Conservation (phyloP, 495 filamentous ascomycete species). For the Lineolata rhizophorae region DNA sequence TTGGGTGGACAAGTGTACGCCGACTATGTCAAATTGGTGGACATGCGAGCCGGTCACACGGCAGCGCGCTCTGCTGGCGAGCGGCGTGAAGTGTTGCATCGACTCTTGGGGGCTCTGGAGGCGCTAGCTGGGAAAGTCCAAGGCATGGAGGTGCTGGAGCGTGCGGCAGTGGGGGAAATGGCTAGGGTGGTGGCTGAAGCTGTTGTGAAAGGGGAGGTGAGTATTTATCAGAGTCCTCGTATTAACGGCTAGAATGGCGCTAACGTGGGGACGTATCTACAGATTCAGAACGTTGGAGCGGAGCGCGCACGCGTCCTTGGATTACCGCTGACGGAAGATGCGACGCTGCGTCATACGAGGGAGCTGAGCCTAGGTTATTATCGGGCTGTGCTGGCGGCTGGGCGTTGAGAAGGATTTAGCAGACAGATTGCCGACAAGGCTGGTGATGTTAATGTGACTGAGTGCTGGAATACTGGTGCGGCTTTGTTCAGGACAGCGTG, state of each 20-base stretch:
- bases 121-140: conserved; percentile 34
- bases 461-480: no score
- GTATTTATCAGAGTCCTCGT: conserved; percentile 8
- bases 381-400: conserved; percentile 23
- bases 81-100: conserved; percentile 25
- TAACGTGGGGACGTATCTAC: conserved; percentile 13
- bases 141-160: conserved; percentile 45
- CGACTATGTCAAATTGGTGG: conserved; percentile 46
- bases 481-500: no score
- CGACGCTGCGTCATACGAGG: conserved; percentile 40
- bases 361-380: conserved; percentile 52
- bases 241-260: conserved; percentile 19
- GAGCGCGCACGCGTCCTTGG: conserved; percentile 29
- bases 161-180: conserved; percentile 54
- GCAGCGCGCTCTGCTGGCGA: conserved; percentile 14
- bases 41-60: conserved; percentile 15
- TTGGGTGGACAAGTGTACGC: conserved; percentile 62
- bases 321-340: conserved; percentile 52
- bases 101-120: conserved; percentile 40
- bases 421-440: no score
- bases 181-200: conserved; percentile 37
- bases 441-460: no score
- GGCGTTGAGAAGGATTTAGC: no score
- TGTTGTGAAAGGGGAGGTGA: conserved; percentile 38
- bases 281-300: no score